Percentiles rank a stretch among this genome's conserved stretches.
These are phyloP conservation scores for Vaccinium myrtillus DNA, from an alignment of 148 eudicot species.

Conservation along the genomic window DNA sequence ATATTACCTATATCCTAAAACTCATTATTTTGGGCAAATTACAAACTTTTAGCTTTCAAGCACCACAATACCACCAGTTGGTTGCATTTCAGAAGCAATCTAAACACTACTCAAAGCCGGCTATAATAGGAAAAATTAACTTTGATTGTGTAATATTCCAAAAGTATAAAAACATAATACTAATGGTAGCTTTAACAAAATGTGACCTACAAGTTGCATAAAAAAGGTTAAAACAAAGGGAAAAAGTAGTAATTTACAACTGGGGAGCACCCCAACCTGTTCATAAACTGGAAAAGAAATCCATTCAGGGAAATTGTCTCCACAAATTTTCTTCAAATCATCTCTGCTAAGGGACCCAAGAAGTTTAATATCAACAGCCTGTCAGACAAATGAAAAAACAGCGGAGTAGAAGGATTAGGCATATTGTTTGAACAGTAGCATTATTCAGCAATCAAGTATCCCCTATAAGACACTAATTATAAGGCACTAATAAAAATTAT, in stretches of 20 bases:
- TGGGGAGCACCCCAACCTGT: conserved; percentile 52
- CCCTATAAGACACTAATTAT: not conserved
- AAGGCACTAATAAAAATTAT: too few species aligned
- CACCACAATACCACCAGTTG: not conserved
- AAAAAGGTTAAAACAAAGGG: not conserved
- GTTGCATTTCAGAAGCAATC: not conserved
- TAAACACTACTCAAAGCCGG: not conserved
- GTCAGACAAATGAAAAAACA: conserved; percentile 23
- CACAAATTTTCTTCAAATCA: conserved; percentile 91
- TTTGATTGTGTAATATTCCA: not conserved
- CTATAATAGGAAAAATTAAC: not conserved
- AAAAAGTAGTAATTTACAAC: not conserved
- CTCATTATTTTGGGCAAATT: not conserved
- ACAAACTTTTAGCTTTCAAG: not conserved
- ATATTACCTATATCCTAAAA: not conserved
- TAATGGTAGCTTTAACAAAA: not conserved
- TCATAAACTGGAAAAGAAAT: conserved; percentile 93
- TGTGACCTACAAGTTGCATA: not conserved
- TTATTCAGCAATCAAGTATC: not conserved
- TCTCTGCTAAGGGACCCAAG: conserved; percentile 85
- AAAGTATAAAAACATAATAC: not conserved
- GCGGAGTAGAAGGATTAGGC: not conserved
- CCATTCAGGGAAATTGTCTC: conserved; percentile 91
- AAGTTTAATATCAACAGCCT: conserved; percentile 91
- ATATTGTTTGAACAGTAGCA: not conserved